These are phyloP conservation scores for Colletotrichum lentis DNA, from an alignment of 2,329 filamentous ascomycete species.

Conservation along the genomic window DNA sequence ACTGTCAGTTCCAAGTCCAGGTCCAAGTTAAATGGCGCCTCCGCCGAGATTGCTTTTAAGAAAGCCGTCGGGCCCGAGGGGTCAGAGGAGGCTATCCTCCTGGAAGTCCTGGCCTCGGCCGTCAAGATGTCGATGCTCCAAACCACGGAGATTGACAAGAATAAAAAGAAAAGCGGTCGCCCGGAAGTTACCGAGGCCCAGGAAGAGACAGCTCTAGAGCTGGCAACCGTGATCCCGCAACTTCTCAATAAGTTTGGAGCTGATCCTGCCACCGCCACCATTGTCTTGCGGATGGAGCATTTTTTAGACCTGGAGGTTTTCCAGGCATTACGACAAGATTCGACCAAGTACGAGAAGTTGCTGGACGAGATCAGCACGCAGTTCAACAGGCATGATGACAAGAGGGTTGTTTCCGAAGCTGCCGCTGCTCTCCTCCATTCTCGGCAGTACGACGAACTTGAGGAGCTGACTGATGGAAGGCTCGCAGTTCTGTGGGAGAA, in stretches of 20 bases:
- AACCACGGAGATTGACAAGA: slow-evolving; percentile 70
- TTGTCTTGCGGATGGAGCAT: slow-evolving; percentile 85
- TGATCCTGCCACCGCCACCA: slow-evolving; percentile 83
- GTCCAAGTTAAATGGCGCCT: slow-evolving; percentile 62
- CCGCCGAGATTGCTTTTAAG: slow-evolving; percentile 71
- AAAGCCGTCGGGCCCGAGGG: slow-evolving; percentile 76
- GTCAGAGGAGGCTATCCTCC: slow-evolving; percentile 81
- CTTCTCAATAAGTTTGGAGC: slow-evolving; percentile 93
- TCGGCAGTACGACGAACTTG: slow-evolving; percentile 84
- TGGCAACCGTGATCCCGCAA: slow-evolving; percentile 81
- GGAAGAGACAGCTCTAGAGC: slow-evolving; percentile 78
- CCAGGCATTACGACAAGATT: slow-evolving; percentile 86
- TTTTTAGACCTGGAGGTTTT: slow-evolving; percentile 88
- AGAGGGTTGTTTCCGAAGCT: slow-evolving; percentile 84
- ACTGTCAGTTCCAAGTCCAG: slow-evolving; percentile 68
- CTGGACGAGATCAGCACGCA: slow-evolving; percentile 94
- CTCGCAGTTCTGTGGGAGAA: slow-evolving; percentile 88
- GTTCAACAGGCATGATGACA: slow-evolving; percentile 90
- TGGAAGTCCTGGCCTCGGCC: slow-evolving; percentile 85
- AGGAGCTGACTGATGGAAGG: slow-evolving; percentile 84
- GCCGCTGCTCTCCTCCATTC: slow-evolving; percentile 84
- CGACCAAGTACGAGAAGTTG: slow-evolving; percentile 79
- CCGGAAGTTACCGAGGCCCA: slow-evolving; percentile 74
- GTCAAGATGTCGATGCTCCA: slow-evolving; percentile 78
- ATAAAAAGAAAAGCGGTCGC: slow-evolving; percentile 65